A percentile compares a stretch with the other conserved stretches of the same genome.
These are phyloP conservation scores for Mucor racemosus DNA, from an alignment of 371 early-diverging fungal species.

Conservation along the genomic window DNA sequence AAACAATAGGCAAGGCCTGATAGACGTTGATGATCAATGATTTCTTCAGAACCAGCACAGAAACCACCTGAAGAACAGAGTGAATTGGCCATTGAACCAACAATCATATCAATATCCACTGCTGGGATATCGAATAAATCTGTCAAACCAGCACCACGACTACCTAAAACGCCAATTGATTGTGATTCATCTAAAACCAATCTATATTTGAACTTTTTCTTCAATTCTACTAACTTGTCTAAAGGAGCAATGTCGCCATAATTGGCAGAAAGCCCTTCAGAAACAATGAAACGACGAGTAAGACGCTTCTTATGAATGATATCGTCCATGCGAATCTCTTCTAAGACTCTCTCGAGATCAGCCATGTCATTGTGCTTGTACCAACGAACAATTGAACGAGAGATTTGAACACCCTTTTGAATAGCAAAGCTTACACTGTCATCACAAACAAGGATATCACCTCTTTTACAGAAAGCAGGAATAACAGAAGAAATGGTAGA, in stretches of 20 bases:
- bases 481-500: constrained; percentile 95
- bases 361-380: constrained; percentile 96
- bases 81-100: constrained; percentile 90
- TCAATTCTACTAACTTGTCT: constrained; percentile 84
- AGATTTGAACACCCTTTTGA: constrained; percentile 91
- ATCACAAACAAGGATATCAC: constrained; percentile 95
- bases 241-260: constrained; percentile 93
- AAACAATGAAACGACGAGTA: constrained; percentile 93
- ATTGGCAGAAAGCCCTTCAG: constrained; percentile 96
- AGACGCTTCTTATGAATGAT: constrained; percentile 72
- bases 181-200: constrained; percentile 96
- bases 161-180: constrained; percentile 94
- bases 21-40: constrained; percentile 95
- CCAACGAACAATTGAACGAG: constrained; percentile 85
- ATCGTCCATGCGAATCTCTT: constrained; percentile 73
- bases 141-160: constrained; percentile 89
- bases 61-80: constrained; percentile 96
- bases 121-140: constrained; percentile 81
- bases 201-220: constrained; percentile 96
- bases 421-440: constrained; percentile 88
- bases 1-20: constrained; percentile 95
- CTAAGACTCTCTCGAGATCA: constrained; percentile 89
- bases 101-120: constrained; percentile 92
- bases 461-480: constrained; percentile 97
- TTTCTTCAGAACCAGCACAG: constrained; percentile 86